Conservation (phyloP, 306 rosid genomes). For the Ziziphus jujuba region DNA sequence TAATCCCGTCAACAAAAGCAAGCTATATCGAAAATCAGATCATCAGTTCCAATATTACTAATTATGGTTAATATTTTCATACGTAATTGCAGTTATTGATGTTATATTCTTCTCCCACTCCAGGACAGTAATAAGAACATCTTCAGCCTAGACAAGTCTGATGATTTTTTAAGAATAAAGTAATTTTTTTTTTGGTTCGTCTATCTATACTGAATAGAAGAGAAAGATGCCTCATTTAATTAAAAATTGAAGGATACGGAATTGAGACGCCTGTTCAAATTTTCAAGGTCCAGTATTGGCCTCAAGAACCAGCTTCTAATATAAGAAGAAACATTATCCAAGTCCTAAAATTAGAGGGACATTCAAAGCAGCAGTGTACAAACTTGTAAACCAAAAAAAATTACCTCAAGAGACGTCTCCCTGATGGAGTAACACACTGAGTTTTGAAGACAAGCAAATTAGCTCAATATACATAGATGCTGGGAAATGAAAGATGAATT, state of each 20-base stretch:
- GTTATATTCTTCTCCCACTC: not conserved
- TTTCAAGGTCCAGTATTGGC: constrained; percentile 90
- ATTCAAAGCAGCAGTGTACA: constrained; percentile 6
- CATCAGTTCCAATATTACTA: not conserved
- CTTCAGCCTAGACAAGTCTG: constrained; percentile 5
- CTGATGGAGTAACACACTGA: constrained; percentile 91
- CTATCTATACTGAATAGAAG: not conserved
- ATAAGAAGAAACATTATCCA: constrained; percentile 4
- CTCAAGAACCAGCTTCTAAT: constrained; percentile 89
- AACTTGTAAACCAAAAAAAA: constrained; percentile 10
- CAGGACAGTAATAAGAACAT: constrained; percentile 1
- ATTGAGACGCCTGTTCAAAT: constrained; percentile 75
- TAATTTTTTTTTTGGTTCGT: constrained; percentile 10
- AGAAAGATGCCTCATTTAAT: constrained; percentile 3
- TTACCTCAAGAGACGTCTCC: constrained; percentile 91
- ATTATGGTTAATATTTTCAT: not conserved
- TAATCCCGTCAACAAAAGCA: constrained; percentile 48
- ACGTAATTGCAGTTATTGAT: not conserved
- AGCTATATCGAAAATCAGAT: not conserved
- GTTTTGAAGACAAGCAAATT: constrained; percentile 23
- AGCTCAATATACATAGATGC: constrained; percentile 25
- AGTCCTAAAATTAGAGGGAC: constrained; percentile 1
- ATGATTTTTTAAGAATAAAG: not conserved
- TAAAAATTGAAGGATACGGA: constrained; percentile 67
- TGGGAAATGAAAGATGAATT: constrained; percentile 28